These are phyloP conservation scores for Sutorius eximius DNA, from an alignment of 1,284 basidiomycete genomes.

Conservation along the genomic window DNA sequence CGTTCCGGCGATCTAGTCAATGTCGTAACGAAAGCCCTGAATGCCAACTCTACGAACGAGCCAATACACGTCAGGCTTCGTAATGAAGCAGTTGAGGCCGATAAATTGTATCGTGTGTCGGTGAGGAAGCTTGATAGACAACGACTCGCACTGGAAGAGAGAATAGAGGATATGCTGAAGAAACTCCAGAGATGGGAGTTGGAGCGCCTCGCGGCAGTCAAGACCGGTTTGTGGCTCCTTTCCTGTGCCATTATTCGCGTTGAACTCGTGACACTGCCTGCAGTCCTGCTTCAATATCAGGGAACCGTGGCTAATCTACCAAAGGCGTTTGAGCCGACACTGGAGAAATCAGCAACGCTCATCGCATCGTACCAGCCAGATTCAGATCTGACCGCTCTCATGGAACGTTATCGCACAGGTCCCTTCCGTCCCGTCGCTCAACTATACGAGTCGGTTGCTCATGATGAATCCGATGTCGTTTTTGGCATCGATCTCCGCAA, in stretches of 20 bases:
- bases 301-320: slow-evolving; percentile 72
- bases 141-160: slow-evolving; percentile 79
- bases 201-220: slow-evolving; percentile 79
- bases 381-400: slow-evolving; percentile 76
- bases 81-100: slow-evolving; percentile 76
- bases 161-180: slow-evolving; percentile 80
- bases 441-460: slow-evolving; percentile 79
- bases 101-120: slow-evolving; percentile 71
- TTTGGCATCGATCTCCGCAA: slow-evolving; percentile 87
- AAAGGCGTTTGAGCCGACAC: slow-evolving; percentile 59
- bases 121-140: slow-evolving; percentile 79
- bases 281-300: slow-evolving; percentile 83
- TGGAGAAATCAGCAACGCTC: slow-evolving; percentile 71
- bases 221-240: slow-evolving; percentile 58
- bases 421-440: slow-evolving; percentile 84
- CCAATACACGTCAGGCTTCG: slow-evolving; percentile 70
- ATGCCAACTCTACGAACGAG: slow-evolving; percentile 49
- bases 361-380: slow-evolving; percentile 85
- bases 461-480: slow-evolving; percentile 79
- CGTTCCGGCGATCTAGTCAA: slow-evolving; percentile 67
- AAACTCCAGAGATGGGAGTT: slow-evolving; percentile 81
- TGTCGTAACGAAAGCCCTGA: slow-evolving; percentile 72
- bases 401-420: slow-evolving; percentile 87
- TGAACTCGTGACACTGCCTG: not conserved
- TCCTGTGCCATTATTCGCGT: not conserved